These are phyloP conservation scores for Curvularia spicifera DNA, from an alignment of 2,329 filamentous ascomycete species.

Conservation along the genomic window DNA sequence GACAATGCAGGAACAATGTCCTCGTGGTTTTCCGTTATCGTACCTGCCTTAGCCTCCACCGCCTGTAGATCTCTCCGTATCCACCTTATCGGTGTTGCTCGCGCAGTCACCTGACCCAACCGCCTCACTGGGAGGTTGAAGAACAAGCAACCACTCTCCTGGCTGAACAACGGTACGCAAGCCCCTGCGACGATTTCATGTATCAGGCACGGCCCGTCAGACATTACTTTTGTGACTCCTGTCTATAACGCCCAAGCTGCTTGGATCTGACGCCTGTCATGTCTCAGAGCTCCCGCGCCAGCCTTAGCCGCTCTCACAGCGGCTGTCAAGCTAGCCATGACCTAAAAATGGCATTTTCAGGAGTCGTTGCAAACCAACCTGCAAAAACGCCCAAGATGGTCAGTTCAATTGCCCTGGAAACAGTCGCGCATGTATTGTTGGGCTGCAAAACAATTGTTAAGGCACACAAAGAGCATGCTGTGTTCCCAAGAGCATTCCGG, in stretches of 20 bases:
- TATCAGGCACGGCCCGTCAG: not conserved
- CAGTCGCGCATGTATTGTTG: conserved; percentile 5
- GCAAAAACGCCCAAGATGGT: not conserved
- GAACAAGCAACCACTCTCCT: not conserved
- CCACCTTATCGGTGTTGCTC: not conserved
- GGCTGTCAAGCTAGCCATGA: conserved; percentile 10
- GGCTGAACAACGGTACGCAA: not conserved
- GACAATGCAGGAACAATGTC: conserved; percentile 15
- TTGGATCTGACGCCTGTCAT: conserved; percentile 3
- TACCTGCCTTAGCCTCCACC: conserved; percentile 19
- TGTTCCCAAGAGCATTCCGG: not conserved
- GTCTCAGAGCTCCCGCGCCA: conserved; percentile 13
- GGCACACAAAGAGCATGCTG: not conserved
- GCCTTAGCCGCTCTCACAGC: conserved; percentile 18
- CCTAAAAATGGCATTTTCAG: conserved; percentile 12
- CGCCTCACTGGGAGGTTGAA: not conserved
- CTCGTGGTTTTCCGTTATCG: conserved; percentile 8
- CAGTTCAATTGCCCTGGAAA: conserved; percentile 11
- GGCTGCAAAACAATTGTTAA: not conserved
- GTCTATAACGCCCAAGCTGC: not conserved
- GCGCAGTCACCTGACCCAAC: conserved; percentile 3
- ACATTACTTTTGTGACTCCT: conserved; percentile 2
- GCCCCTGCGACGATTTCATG: not conserved
- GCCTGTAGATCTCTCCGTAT: not conserved
- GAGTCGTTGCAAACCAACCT: conserved; percentile 1